Conservation (phyloP, 2,329 filamentous ascomycete species). For the Cladophialophora bantiana region DNA sequence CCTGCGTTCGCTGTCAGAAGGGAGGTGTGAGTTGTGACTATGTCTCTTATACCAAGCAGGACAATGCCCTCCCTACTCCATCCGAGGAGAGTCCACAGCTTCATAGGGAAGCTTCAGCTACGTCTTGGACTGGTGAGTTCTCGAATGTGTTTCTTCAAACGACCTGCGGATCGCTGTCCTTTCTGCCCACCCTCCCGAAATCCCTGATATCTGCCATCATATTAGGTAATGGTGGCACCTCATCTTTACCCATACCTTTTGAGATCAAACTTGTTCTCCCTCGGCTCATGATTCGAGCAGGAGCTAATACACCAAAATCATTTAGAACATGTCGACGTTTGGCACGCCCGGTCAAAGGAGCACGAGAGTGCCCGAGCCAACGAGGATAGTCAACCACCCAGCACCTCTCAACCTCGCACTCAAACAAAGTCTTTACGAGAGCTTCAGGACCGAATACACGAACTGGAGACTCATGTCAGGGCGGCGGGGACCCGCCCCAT, state of each 20-base stretch:
- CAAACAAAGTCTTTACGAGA: conserved; percentile 27
- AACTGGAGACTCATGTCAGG: conserved; percentile 32
- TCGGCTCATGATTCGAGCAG: not conserved
- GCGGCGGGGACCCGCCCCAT: conserved; percentile 28
- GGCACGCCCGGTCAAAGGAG: conserved; percentile 32
- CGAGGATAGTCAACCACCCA: conserved; percentile 3
- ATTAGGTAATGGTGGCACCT: too few relatives aligned
- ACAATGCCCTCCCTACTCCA: conserved; percentile 26
- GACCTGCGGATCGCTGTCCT: not conserved
- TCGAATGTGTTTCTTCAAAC: not conserved
- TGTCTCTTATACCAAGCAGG: conserved; percentile 37
- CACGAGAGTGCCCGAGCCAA: conserved; percentile 23
- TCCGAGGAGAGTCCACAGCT: conserved; percentile 30
- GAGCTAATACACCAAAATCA: not conserved
- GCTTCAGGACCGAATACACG: conserved; percentile 33
- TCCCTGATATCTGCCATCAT: too few relatives aligned
- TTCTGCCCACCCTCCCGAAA: too few relatives aligned
- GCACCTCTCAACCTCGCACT: conserved; percentile 18
- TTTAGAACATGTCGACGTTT: conserved; percentile 35
- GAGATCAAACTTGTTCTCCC: not conserved
- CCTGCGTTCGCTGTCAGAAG: conserved; percentile 41
- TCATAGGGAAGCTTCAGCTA: conserved; percentile 26
- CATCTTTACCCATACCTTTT: not conserved
- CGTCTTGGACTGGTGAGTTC: conserved; percentile 30
- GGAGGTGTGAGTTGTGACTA: conserved; percentile 39